Evolutionary conservation across 371 early-diverging fungal genomes (phyloP), one percentile per base, ranked within the genome.

Genomic region (Capniomyces stellatus): DNA sequence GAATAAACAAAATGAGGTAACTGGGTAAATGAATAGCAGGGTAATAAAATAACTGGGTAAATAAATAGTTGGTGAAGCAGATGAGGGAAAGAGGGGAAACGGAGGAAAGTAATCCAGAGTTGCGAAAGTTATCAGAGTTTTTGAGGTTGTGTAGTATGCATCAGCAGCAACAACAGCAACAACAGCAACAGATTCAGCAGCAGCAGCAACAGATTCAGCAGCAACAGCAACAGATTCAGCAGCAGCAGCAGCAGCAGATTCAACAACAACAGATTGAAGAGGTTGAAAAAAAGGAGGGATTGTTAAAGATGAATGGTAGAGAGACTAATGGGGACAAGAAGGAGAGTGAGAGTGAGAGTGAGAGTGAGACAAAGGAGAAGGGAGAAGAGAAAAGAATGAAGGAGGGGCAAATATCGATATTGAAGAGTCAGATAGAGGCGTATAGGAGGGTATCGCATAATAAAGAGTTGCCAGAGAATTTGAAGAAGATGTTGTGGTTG

Each of bases 381-480:
- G 30, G 18, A 30, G 51, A 18, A 24, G 15, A 23, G 30, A 2
- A 30, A 35, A 25, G 42, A 28, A 46, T 40, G 43, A 19, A 18
- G n/a, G 40, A 52, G 21, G 43, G 22, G 27, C 64, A 27, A 54
- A 57, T 28, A 62, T 67, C 71, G 21, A 71, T 75, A 15, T 71
- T 90, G 40, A 78, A 79, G 51, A 71, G 71, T 56, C 93, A 92
- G 55, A 87, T 90, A 42, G 65, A 76, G 25, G 85, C 88, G 39
- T 91, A 77, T 67, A 81, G 83, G 46, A 66, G 82, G 19, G 79
- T 89, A 30, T 75, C 86, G n/a, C 74, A 76, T 57, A 87, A 85
- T 61, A 64, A 83, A 71, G 78, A 82, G 12, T 64, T 92, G 18
- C 88, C 91, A 22, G 67, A 75, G 10, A 64, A 74, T 52, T 60